A percentile compares a stretch with the other conserved stretches of the same genome.
These are phyloP conservation scores for Ustilago cynodontis DNA, from an alignment of 1,284 basidiomycete species.

Conservation along the genomic window DNA sequence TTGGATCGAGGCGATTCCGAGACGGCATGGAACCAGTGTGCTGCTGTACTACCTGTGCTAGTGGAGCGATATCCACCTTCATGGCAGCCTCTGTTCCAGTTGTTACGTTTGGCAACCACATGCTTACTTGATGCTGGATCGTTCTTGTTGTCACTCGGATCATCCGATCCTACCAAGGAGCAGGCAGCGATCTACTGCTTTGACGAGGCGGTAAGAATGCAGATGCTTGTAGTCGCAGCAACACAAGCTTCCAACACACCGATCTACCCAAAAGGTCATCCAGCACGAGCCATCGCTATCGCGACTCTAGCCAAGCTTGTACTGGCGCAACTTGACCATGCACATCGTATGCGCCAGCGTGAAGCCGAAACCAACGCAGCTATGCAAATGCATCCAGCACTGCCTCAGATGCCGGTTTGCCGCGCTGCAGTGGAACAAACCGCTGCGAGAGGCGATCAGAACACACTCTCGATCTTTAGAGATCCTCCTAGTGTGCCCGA, in stretches of 20 bases:
- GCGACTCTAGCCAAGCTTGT: slow-evolving; percentile 85
- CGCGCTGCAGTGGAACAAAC: slow-evolving; percentile 26
- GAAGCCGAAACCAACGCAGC: neutral
- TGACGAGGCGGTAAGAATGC: slow-evolving; percentile 46
- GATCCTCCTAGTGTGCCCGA: slow-evolving; percentile 27
- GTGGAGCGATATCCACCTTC: slow-evolving; percentile 71
- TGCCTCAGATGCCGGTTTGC: slow-evolving; percentile 12
- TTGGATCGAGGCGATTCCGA: slow-evolving; percentile 38
- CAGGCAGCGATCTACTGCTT: slow-evolving; percentile 41
- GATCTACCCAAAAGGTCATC: slow-evolving; percentile 79
- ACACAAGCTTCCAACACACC: slow-evolving; percentile 69
- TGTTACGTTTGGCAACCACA: slow-evolving; percentile 78
- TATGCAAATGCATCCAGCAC: neutral
- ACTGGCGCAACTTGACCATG: slow-evolving; percentile 76
- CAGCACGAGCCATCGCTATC: slow-evolving; percentile 80
- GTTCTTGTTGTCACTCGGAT: slow-evolving; percentile 10
- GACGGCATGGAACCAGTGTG: slow-evolving; percentile 76
- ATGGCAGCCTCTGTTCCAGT: slow-evolving; percentile 79
- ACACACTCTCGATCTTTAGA: slow-evolving; percentile 35
- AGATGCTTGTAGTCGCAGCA: slow-evolving; percentile 76
- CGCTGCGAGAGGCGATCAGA: slow-evolving; percentile 8
- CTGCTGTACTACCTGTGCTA: slow-evolving; percentile 75
- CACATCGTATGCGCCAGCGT: slow-evolving; percentile 15
- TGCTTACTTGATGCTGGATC: slow-evolving; percentile 74
- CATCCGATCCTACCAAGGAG: slow-evolving; percentile 5